phyloP scores from a whole-genome alignment of 495 filamentous ascomycete species.

The Darksidea phi region DNA sequence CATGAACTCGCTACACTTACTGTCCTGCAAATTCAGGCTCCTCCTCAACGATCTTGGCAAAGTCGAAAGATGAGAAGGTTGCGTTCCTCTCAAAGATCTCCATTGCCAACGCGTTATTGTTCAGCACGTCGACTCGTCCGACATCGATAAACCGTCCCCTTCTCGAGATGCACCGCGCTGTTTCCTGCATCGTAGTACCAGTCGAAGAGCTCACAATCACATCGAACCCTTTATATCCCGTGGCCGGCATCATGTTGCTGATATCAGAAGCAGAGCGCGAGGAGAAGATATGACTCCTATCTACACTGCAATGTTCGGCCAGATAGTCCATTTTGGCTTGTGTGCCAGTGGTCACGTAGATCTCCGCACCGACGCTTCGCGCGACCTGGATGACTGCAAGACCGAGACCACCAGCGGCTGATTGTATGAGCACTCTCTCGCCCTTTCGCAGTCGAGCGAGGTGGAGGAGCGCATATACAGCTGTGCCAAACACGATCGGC shows the following conservation, averaged over 20 bases:
- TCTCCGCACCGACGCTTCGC: constrained; percentile 5
- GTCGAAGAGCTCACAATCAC: constrained; percentile 27
- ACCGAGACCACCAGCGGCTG: constrained; percentile 26
- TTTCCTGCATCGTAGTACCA: too few species aligned
- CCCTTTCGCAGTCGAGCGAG: constrained; percentile 39
- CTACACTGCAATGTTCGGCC: not conserved
- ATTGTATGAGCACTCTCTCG: constrained; percentile 37
- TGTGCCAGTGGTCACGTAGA: constrained; percentile 21
- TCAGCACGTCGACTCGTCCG: constrained; percentile 16
- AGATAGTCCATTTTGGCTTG: constrained; percentile 9
- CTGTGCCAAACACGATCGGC: constrained; percentile 58
- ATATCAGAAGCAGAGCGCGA: not conserved
- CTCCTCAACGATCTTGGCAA: not conserved
- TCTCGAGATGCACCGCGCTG: too few species aligned
- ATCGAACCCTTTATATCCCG: constrained; percentile 18
- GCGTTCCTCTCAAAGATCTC: constrained; percentile 21
- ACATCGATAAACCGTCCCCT: constrained; percentile 30
- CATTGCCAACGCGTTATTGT: constrained; percentile 2
- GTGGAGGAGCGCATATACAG: constrained; percentile 55
- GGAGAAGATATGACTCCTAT: constrained; percentile 9
- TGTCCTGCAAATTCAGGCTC: constrained; percentile 8
- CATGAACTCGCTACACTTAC: not conserved
- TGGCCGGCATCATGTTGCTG: not conserved
- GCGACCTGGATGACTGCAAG: constrained; percentile 29
- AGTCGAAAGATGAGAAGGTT: constrained; percentile 28